These are phyloP conservation scores for Miamiensis avidus DNA, from an alignment of 169 alveolate species.

Conservation along the genomic window DNA sequence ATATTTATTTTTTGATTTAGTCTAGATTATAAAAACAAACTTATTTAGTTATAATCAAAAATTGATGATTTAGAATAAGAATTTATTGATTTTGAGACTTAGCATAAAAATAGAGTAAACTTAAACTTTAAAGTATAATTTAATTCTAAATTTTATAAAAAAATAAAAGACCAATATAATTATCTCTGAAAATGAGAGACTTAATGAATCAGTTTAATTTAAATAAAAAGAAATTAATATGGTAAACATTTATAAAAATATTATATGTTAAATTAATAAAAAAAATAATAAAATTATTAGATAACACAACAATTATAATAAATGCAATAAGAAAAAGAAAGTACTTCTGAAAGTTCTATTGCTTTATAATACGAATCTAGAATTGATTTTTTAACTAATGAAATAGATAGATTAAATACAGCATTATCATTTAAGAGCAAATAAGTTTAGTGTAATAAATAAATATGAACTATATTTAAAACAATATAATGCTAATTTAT, in stretches of 20 bases:
- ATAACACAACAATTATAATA: not conserved
- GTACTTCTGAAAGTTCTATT: not conserved
- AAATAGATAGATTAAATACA: not conserved
- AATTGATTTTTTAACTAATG: not conserved
- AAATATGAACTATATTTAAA: too few species aligned
- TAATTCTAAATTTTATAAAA: too few species aligned
- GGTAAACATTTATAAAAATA: not conserved
- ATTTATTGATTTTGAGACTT: not conserved
- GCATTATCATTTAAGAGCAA: not conserved
- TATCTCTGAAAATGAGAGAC: not conserved
- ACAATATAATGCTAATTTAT: too few species aligned
- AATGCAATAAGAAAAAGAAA: not conserved
- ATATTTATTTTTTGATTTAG: too few species aligned
- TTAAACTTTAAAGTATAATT: too few species aligned
- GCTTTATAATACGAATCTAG: not conserved
- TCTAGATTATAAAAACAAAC: too few species aligned
- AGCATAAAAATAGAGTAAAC: not conserved
- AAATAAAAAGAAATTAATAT: not conserved
- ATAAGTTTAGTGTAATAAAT: not conserved
- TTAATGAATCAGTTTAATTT: not conserved
- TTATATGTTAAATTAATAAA: too few species aligned
- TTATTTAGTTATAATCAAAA: not conserved
- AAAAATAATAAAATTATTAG: not conserved
- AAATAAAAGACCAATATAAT: not conserved
- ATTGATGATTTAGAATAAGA: not conserved